These are phyloP conservation scores for Aspergillus ustus DNA, from an alignment of 2,329 filamentous ascomycete species.

Conservation along the genomic window DNA sequence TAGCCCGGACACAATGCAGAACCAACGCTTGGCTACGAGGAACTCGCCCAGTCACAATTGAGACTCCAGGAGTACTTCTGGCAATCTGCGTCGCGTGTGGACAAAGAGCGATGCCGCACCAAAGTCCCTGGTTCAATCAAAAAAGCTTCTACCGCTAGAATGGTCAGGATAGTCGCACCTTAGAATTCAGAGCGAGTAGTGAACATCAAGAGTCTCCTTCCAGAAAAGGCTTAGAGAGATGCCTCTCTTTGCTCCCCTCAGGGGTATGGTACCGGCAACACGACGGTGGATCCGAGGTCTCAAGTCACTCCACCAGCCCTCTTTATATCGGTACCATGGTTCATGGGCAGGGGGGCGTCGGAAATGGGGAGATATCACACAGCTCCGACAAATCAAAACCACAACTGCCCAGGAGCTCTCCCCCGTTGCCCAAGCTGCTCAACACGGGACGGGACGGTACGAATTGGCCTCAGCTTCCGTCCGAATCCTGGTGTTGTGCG, in stretches of 20 bases:
- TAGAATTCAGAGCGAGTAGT: background rate
- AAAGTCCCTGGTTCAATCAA: background rate
- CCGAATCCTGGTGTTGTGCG: background rate
- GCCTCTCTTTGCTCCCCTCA: background rate
- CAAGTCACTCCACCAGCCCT: constrained; percentile 2
- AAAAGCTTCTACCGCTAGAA: background rate
- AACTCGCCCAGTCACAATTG: background rate
- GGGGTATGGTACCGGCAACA: background rate
- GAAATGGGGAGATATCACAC: constrained; percentile 7
- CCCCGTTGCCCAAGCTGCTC: background rate
- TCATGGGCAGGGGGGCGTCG: background rate
- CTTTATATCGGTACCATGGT: constrained; percentile 9
- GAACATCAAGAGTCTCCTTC: background rate
- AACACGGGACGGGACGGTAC: constrained; percentile 14
- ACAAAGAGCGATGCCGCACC: background rate
- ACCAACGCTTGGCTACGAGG: background rate
- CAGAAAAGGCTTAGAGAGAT: background rate
- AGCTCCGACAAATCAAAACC: constrained; percentile 9
- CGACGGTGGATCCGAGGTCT: background rate
- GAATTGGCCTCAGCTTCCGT: constrained; percentile 9
- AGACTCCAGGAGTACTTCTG: background rate
- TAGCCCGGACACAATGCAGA: background rate
- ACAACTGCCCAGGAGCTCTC: background rate
- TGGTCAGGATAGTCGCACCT: too few relatives aligned
- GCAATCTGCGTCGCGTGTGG: background rate